Evolutionary conservation across 441 rosid species (phyloP), one percentile per base, ranked within the genome.

Genomic region (Adansonia madagascariensis): DNA sequence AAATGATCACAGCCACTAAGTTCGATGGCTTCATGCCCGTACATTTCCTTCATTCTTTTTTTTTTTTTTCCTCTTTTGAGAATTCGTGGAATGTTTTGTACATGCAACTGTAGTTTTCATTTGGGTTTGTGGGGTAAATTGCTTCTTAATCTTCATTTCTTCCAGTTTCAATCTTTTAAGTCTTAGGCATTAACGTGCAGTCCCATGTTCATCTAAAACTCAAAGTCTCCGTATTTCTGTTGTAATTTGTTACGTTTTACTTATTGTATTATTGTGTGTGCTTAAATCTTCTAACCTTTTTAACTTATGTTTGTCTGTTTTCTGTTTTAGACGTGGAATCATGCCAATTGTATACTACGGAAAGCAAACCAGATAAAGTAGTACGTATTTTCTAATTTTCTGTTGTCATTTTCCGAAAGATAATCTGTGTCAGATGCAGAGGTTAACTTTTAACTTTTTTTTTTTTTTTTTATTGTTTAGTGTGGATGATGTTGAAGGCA

Each of bases 21-120:
- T 95, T 94, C 85, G 99, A 94, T 27, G 99, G 98, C 61, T 80
- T 95, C 86, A 94, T 95, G 89, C 97, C 98, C 68, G 99, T 96
- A 89, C 8, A 9, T 49, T 70, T 66, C 55, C 67, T 78, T 7
- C 59, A 35, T 35, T 35, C 6, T n/a, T 12, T 53, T 43, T 60
- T 44, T 3, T 53, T 15, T 52, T 46, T 12, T 46, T 49, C 47
- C 11, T 47, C 49, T n/a, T 35, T 4, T 35, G 41, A 35, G 27
- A 55, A 56, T 56, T 72, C 18, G 11, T 17, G 50, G 39, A 55
- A 64, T 72, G 8, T 72, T 55, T 5, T 10, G 63, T 72, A 6
- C 52, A 6, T 44, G 55, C 76, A 59, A 15, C 41, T 59, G 43
- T 39, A 5, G 27, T 44, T 43, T 63, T 73, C 67, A 41, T 44